Percentiles rank a stretch among this genome's conserved stretches.
phyloP scores from a whole-genome alignment of 2,329 filamentous ascomycete species.

The Blumeriella jaapii region DNA sequence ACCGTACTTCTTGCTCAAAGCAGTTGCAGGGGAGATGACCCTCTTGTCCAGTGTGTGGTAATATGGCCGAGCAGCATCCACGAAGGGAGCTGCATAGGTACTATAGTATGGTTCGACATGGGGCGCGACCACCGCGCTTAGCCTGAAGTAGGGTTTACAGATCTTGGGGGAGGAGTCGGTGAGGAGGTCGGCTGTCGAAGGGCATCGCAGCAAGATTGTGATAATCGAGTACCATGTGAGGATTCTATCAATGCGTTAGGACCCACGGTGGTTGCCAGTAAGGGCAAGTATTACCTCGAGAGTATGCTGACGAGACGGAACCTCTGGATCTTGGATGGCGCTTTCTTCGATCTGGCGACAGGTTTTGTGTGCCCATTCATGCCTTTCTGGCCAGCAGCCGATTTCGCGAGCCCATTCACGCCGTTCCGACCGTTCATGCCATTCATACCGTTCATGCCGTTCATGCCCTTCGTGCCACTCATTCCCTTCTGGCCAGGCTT shows the following conservation, averaged over 20 bases:
- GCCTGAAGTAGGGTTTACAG: constrained; percentile 71
- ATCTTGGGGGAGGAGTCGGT: constrained; percentile 60
- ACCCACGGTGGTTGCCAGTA: background rate
- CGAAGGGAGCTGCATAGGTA: constrained; percentile 70
- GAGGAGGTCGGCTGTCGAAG: constrained; percentile 54
- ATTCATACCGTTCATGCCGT: no score
- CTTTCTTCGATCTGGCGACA: constrained; percentile 25
- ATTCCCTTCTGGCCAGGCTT: constrained; percentile 27
- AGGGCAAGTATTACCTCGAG: constrained; percentile 37
- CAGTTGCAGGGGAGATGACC: constrained; percentile 57
- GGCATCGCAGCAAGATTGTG: constrained; percentile 74
- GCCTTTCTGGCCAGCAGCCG: no score
- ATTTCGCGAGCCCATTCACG: no score
- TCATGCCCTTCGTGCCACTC: constrained; percentile 11
- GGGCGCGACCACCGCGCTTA: constrained; percentile 53
- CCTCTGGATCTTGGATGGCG: constrained; percentile 15
- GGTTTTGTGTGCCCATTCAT: constrained; percentile 30
- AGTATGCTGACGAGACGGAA: constrained; percentile 35
- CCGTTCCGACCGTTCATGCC: no score
- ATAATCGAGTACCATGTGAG: constrained; percentile 78
- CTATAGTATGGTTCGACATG: constrained; percentile 80
- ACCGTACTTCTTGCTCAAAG: constrained; percentile 59
- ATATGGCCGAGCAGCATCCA: constrained; percentile 68
- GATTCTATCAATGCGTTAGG: constrained; percentile 40
- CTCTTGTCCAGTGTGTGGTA: constrained; percentile 48